Percentiles rank a stretch among this genome's conserved stretches.
Conservation (phyloP, 179 eudicot genomes). For the Gypsophila paniculata region DNA sequence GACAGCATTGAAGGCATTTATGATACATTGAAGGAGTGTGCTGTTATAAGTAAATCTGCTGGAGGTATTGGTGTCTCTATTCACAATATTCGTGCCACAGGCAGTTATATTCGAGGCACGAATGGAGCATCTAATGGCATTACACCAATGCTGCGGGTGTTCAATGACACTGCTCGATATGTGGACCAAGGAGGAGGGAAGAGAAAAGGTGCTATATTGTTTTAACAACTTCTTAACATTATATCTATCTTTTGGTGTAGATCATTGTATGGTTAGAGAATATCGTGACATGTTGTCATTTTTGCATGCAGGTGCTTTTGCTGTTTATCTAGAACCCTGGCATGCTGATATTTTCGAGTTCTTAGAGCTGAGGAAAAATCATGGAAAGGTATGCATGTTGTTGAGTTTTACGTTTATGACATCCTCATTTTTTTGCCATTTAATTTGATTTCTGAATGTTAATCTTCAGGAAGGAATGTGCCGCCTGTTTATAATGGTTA, state of each 20-base stretch:
- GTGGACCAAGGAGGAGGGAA: constrained; percentile 99
- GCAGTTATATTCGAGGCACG: constrained; percentile 92
- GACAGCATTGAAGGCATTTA: constrained; percentile 94
- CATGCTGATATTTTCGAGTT: constrained; percentile 86
- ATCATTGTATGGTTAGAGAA: not conserved
- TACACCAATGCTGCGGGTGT: constrained; percentile 88
- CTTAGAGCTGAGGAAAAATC: constrained; percentile 80
- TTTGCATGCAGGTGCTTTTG: constrained; percentile 68
- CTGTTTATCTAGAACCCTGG: constrained; percentile 91
- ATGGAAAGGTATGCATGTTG: constrained; percentile 61
- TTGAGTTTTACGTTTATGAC: not conserved
- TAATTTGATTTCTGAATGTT: not conserved
- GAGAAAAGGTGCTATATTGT: constrained; percentile 57
- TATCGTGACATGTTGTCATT: not conserved
- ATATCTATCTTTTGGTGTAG: not conserved
- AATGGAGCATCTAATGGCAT: constrained; percentile 96
- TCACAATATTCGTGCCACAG: constrained; percentile 92
- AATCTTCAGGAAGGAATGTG: not conserved
- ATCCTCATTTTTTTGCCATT: not conserved
- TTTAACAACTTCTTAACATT: not conserved
- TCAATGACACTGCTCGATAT: constrained; percentile 95
- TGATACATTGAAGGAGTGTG: constrained; percentile 92
- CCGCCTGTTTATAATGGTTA: not conserved
- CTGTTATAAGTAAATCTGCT: constrained; percentile 91
- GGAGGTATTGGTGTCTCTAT: constrained; percentile 94